Base-by-base conservation (phyloP, 371 early-diverging fungal genomes). In the Entomophthora muscae region DNA sequence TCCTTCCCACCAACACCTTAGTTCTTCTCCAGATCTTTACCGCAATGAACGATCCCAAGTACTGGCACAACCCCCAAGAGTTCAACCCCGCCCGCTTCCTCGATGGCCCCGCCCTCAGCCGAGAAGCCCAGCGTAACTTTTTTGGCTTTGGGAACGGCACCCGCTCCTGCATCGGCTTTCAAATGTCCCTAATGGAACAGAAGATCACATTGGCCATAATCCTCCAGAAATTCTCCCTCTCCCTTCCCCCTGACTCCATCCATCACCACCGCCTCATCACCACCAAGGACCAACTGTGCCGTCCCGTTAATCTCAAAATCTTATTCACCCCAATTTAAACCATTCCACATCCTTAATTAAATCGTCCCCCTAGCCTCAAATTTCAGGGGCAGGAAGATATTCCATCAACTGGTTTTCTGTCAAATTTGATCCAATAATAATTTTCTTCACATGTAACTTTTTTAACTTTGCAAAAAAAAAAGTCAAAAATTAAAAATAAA, bases 81-180 rank as follows among this genome's bases (percentile, higher is more conserved):
- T 59, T 59, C 28, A 7, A 32, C 2, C 59, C 59, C 12, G 59
- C 31, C 5, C 30, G 59, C 3, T 59, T 59, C 32, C 33, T 59
- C n/a, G 7, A 32, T 23, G 33, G 26, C 10, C 31, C 10, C 23
- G 7, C 12, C 10, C 12, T 51, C n/a, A 12, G 7, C 55, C 21
- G 10, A 12, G n/a, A 10, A 10, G 26, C 21, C 21, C 10, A 22
- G 55, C 10, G 26, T 7, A 55, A 55, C 23, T 55, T 10, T 10
- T 55, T 22, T 23, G 55, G 55, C 10, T 59, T 59, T 22, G 59
- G 59, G 2, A 42, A 42, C 2, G 59, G 59, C 21, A 23, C 12
- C 26, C 3, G 59, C 5, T 10, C 13, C 23, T 59, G 59, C 26
- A 32, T 59, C 3, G 59, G 59, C 23, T 21, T 5, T 7, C 31